Evolutionary conservation across 1,284 basidiomycete genomes (phyloP).

Genomic region (Mycena citricolor): DNA sequence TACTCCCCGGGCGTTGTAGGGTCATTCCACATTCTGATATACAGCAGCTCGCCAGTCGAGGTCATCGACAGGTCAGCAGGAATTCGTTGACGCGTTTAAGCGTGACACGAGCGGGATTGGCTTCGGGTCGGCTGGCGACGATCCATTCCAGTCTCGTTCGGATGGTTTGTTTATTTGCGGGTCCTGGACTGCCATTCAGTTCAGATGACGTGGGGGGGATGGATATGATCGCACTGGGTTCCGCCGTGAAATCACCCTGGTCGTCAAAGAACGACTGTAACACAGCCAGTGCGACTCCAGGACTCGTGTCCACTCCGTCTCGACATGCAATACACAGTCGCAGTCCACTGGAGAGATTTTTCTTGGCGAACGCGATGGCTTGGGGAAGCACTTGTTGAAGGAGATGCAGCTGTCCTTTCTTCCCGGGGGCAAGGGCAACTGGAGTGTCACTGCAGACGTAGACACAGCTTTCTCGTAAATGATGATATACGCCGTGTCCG

Average conservation of each 20-base stretch:
- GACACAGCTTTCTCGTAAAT: too few species aligned
- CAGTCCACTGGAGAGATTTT: constrained; percentile 37
- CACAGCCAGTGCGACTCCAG: constrained; percentile 61
- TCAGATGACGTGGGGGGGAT: too few species aligned
- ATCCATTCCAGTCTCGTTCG: constrained; percentile 79
- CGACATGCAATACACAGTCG: constrained; percentile 55
- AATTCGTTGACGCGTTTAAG: constrained; percentile 80
- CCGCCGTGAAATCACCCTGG: constrained; percentile 39
- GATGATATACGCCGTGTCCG: constrained; percentile 11
- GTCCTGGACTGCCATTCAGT: too few species aligned
- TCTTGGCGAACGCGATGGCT: constrained; percentile 46
- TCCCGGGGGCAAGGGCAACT: constrained; percentile 34
- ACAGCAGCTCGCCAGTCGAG: constrained; percentile 40
- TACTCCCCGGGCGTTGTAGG: constrained; percentile 59
- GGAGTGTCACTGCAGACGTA: not conserved
- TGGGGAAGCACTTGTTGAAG: constrained; percentile 49
- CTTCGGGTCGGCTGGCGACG: constrained; percentile 64
- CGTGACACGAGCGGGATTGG: constrained; percentile 75
- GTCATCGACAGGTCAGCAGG: constrained; percentile 45
- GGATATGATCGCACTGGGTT: not conserved
- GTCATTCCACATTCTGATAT: constrained; percentile 64
- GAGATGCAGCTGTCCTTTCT: constrained; percentile 54
- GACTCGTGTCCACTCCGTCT: constrained; percentile 57
- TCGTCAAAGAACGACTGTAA: constrained; percentile 61
- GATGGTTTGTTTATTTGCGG: constrained; percentile 58